Percentiles rank a stretch among this genome's conserved stretches.
phyloP scores from a whole-genome alignment of 768 basidiomycete species.

The Serendipita vermifera region DNA sequence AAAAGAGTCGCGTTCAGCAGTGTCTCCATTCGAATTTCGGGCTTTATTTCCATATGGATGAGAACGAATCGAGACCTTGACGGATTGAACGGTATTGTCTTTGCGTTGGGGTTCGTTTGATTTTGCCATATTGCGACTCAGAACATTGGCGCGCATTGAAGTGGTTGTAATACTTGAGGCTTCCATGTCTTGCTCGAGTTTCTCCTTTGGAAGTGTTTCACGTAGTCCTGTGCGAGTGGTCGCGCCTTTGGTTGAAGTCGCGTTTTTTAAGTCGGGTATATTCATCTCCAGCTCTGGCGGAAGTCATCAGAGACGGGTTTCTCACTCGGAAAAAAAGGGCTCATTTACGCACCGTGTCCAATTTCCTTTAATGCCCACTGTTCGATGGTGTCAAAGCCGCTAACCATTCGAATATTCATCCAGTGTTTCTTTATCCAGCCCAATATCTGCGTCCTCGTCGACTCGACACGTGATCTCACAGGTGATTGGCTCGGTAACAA shows the following conservation, averaged over 20 bases:
- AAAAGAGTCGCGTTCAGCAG: neutral
- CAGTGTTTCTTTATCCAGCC: slow-evolving; percentile 69
- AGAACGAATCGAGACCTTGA: neutral
- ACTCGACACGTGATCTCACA: slow-evolving; percentile 60
- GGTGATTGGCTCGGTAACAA: slow-evolving; percentile 58
- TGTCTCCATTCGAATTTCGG: slow-evolving; percentile 1
- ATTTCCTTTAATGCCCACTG: slow-evolving; percentile 85
- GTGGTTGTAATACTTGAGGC: slow-evolving; percentile 29
- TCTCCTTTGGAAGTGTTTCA: slow-evolving; percentile 17
- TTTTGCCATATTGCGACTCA: slow-evolving; percentile 24
- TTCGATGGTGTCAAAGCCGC: slow-evolving; percentile 75
- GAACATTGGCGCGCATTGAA: slow-evolving; percentile 34
- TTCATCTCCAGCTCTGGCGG: neutral
- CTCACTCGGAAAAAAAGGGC: slow-evolving; percentile 43
- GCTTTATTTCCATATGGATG: no score
- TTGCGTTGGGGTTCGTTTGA: slow-evolving; percentile 16
- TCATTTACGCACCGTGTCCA: slow-evolving; percentile 44
- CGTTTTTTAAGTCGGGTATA: neutral
- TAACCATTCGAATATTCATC: slow-evolving; percentile 56
- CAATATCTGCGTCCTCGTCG: slow-evolving; percentile 47
- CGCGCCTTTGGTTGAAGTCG: slow-evolving; percentile 16
- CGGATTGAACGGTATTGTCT: slow-evolving; percentile 24
- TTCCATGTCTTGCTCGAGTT: slow-evolving; percentile 27
- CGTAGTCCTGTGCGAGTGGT: slow-evolving; percentile 24
- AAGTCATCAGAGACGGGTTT: slow-evolving; percentile 35